Evolutionary conservation across 257 asterid genomes (phyloP).

Genomic region (Plantago ovata): DNA sequence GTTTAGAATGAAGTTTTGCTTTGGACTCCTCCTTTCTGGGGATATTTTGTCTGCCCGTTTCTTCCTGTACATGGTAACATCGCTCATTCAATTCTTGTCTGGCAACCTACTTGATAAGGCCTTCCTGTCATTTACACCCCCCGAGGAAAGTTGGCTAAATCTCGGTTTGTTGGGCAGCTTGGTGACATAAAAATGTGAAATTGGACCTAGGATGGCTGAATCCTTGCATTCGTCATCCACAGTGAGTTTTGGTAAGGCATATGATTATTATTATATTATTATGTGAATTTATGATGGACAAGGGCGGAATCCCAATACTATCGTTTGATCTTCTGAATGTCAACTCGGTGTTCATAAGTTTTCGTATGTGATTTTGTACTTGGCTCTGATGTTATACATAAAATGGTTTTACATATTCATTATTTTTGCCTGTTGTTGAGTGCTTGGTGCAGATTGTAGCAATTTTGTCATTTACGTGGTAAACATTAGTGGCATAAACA

Average conservation of each 20-base stretch:
- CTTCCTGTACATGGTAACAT: constrained; percentile 17
- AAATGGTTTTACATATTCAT: no score
- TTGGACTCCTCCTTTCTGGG: no score
- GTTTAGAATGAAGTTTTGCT: no score
- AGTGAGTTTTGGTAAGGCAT: constrained; percentile 20
- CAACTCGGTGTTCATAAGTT: constrained; percentile 19
- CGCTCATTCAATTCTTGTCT: constrained; percentile 1
- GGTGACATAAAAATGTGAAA: constrained; percentile 10
- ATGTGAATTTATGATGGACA: neutral
- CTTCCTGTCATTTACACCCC: neutral
- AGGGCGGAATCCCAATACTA: constrained; percentile 1
- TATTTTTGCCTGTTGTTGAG: neutral
- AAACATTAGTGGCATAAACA: no score
- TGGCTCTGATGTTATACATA: constrained; percentile 8
- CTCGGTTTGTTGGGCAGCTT: constrained; percentile 8
- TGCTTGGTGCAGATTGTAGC: no score
- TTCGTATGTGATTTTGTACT: constrained; percentile 7
- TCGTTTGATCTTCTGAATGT: constrained; percentile 17
- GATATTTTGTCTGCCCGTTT: neutral
- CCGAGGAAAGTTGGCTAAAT: constrained; percentile 7
- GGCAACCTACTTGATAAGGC: constrained; percentile 11
- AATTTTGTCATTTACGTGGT: no score
- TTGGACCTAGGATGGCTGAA: constrained; percentile 3
- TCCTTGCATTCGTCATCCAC: constrained; percentile 2
- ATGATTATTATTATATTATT: constrained; percentile 2